A percentile compares a stretch with the other conserved stretches of the same genome.
Evolutionary conservation across 805 yeast genomes (phyloP).

Genomic region (Ogataea pilisensis): DNA sequence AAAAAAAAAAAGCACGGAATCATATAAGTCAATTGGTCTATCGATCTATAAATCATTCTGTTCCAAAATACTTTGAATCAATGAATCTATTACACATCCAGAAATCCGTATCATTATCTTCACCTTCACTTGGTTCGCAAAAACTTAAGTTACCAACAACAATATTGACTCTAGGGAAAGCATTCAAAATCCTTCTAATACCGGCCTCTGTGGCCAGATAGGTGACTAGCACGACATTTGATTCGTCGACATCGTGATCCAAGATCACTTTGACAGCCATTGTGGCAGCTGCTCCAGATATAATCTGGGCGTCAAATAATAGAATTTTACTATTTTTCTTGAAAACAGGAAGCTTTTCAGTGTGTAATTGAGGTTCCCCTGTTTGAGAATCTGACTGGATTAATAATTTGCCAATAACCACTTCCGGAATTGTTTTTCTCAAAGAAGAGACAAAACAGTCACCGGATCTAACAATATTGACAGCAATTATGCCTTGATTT

Average conservation of each 20-base stretch:
- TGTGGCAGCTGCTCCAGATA: conserved; percentile 89
- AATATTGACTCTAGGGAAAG: conserved; percentile 65
- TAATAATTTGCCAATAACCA: conserved; percentile 74
- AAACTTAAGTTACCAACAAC: conserved; percentile 65
- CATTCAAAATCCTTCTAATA: conserved; percentile 63
- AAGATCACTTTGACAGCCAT: conserved; percentile 88
- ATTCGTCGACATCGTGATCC: conserved; percentile 68
- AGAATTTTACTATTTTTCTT: conserved; percentile 43
- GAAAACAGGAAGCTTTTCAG: conserved; percentile 61
- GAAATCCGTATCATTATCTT: conserved; percentile 42
- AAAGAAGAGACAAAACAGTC: conserved; percentile 85
- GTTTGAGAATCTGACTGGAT: conserved; percentile 86
- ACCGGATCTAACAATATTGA: conserved; percentile 83
- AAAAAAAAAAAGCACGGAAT: too few species aligned
- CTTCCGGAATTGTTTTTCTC: conserved; percentile 71
- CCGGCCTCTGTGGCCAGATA: conserved; percentile 81
- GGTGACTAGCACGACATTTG: conserved; percentile 62
- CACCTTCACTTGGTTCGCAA: conserved; percentile 17
- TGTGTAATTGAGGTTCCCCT: conserved; percentile 92
- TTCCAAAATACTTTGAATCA: conserved; percentile 77
- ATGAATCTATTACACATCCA: conserved; percentile 66
- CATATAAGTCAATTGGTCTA: too few species aligned
- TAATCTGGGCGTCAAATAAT: conserved; percentile 80
- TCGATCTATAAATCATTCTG: conserved; percentile 32
- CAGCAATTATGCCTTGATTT: conserved; percentile 57